Evolutionary conservation across 2,329 filamentous ascomycete genomes (phyloP).

Genomic region (Aspergillus caelatus): DNA sequence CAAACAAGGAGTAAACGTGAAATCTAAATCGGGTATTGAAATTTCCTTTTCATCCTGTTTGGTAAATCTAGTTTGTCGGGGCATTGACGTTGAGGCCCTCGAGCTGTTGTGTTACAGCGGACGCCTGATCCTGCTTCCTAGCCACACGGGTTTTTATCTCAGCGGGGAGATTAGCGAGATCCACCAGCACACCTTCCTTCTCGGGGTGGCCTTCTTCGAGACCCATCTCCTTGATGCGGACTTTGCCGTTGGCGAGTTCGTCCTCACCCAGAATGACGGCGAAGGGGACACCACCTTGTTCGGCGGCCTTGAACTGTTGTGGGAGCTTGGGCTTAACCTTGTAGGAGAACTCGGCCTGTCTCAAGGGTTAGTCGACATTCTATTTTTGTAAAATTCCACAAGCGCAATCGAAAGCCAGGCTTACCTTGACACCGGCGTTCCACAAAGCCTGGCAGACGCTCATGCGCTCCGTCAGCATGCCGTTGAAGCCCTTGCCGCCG

Average conservation of each 20-base stretch:
- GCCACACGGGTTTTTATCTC: slow-evolving; percentile 29
- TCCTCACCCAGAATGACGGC: slow-evolving; percentile 90
- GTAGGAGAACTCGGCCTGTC: slow-evolving; percentile 77
- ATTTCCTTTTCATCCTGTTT: not conserved
- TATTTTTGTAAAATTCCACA: not conserved
- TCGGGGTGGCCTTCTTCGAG: slow-evolving; percentile 81
- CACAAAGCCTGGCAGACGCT: slow-evolving; percentile 74
- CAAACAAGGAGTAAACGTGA: not conserved
- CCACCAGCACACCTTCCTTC: slow-evolving; percentile 81
- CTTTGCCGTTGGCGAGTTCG: slow-evolving; percentile 78
- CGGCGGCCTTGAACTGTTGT: slow-evolving; percentile 88
- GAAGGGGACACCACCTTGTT: slow-evolving; percentile 77
- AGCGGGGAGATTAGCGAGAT: slow-evolving; percentile 46
- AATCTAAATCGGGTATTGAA: slow-evolving; percentile 3
- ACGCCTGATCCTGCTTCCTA: slow-evolving; percentile 21
- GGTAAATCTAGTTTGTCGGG: slow-evolving; percentile 12
- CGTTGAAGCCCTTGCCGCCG: slow-evolving; percentile 80
- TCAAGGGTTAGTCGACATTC: slow-evolving; percentile 23
- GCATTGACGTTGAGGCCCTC: slow-evolving; percentile 26
- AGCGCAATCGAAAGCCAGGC: slow-evolving; percentile 13
- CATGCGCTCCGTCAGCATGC: slow-evolving; percentile 82
- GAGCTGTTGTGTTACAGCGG: slow-evolving; percentile 27
- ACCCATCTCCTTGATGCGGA: slow-evolving; percentile 85
- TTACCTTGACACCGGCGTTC: slow-evolving; percentile 82
- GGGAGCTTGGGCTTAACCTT: slow-evolving; percentile 89